Evolutionary conservation across 2,329 filamentous ascomycete genomes (phyloP).

Genomic region (Sporothrix dimorphospora): DNA sequence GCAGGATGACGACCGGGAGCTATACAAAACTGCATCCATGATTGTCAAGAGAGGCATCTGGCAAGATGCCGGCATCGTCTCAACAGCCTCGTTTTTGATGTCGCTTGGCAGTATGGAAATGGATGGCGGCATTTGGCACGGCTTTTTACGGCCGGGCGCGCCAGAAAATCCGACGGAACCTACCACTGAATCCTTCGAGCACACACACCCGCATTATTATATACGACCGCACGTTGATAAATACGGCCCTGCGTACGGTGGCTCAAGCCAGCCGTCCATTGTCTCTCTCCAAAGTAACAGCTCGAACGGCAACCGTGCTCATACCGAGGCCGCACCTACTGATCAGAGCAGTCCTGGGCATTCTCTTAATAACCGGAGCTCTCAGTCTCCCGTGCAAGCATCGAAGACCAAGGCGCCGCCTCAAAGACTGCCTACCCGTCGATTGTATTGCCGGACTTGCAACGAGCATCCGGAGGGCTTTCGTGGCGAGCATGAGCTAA

Average conservation of each 20-base stretch:
- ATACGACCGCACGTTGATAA: background rate
- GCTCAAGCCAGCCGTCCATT: background rate
- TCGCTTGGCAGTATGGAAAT: constrained; percentile 51
- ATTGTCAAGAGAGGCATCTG: constrained; percentile 54
- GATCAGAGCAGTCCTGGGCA: no score
- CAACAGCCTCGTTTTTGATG: constrained; percentile 55
- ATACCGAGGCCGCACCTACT: background rate
- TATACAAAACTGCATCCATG: constrained; percentile 49
- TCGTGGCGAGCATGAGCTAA: constrained; percentile 81
- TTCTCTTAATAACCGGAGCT: constrained; percentile 39
- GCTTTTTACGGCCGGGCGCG: constrained; percentile 45
- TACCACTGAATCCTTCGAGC: background rate
- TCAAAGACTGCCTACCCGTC: constrained; percentile 55
- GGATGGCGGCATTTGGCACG: constrained; percentile 46
- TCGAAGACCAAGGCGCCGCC: constrained; percentile 50
- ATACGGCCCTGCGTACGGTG: background rate
- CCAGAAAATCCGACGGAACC: background rate
- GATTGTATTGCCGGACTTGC: constrained; percentile 72
- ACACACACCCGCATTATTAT: background rate
- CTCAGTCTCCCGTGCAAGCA: constrained; percentile 49
- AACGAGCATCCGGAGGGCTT: constrained; percentile 77
- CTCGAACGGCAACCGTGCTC: background rate
- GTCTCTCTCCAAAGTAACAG: background rate
- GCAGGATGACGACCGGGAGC: constrained; percentile 50
- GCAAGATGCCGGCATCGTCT: constrained; percentile 50